These are phyloP conservation scores for Solanum piurae DNA, from an alignment of 257 asterid species.

Conservation along the genomic window DNA sequence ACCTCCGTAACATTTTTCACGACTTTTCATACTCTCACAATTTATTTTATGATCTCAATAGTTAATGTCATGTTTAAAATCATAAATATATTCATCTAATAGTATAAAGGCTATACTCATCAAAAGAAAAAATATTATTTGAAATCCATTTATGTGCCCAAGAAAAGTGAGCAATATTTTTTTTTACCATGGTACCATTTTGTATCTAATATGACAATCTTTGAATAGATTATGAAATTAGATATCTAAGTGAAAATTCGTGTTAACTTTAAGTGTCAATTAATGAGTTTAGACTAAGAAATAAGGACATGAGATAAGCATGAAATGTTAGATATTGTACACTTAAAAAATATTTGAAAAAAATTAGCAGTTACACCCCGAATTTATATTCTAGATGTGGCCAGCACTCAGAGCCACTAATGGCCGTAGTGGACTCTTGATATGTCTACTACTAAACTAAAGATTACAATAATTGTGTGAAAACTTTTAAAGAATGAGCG, in stretches of 20 bases:
- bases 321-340: not conserved
- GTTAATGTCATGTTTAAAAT: too few relatives aligned
- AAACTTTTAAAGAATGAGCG: not conserved
- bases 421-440: not conserved
- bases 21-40: too few relatives aligned
- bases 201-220: not conserved
- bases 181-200: not conserved
- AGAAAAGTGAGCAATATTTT: not conserved
- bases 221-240: too few relatives aligned
- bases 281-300: not conserved
- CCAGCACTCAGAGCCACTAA: not conserved
- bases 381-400: not conserved
- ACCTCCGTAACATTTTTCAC: too few relatives aligned
- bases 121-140: not conserved
- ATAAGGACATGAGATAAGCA: not conserved
- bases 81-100: too few relatives aligned
- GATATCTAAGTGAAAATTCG: fast-evolving
- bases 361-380: fast-evolving
- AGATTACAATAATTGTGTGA: not conserved
- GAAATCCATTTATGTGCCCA: not conserved
- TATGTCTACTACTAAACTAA: not conserved
- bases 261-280: too few relatives aligned
- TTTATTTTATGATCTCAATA: too few relatives aligned
- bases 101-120: not conserved
- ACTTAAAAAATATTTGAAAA: too few relatives aligned